phyloP scores from a whole-genome alignment of 2,329 filamentous ascomycete genomes.

The Delphinella strobiligena region DNA sequence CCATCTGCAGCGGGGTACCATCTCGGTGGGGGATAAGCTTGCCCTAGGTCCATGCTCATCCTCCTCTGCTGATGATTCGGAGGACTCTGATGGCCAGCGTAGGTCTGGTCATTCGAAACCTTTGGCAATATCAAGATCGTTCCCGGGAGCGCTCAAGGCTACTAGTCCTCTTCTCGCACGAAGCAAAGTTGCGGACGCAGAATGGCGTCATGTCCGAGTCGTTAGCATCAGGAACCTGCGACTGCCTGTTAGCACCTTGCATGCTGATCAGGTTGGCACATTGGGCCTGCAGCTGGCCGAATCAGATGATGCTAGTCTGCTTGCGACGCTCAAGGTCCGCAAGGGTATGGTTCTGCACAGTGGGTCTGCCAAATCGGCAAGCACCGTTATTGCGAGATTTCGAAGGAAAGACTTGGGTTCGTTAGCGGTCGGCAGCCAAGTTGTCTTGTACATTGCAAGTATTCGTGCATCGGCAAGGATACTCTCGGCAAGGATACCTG shows the following conservation, averaged over 20 bases:
- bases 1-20: conserved; percentile 63
- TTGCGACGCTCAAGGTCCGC: conserved; percentile 30
- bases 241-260: conserved; percentile 64
- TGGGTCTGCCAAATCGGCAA: conserved; percentile 41
- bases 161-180: background rate
- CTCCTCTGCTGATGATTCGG: conserved; percentile 20
- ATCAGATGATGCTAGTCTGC: conserved; percentile 11
- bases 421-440: conserved; percentile 54
- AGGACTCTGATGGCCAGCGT: conserved; percentile 22
- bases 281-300: conserved; percentile 62
- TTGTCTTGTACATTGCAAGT: conserved; percentile 80
- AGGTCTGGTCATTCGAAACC: conserved; percentile 15
- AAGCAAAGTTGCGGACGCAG: conserved; percentile 30
- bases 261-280: conserved; percentile 77
- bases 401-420: conserved; percentile 48
- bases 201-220: conserved; percentile 72
- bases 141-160: conserved; percentile 31
- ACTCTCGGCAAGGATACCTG: conserved; percentile 28
- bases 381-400: conserved; percentile 53
- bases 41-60: conserved; percentile 58
- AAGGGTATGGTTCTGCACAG: conserved; percentile 75
- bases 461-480: conserved; percentile 73
- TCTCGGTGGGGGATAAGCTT: conserved; percentile 68
- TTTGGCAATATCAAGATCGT: conserved; percentile 33
- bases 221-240: conserved; percentile 81